Conservation (phyloP, 768 basidiomycete species). For the Candolleomyces aberdarensis region DNA sequence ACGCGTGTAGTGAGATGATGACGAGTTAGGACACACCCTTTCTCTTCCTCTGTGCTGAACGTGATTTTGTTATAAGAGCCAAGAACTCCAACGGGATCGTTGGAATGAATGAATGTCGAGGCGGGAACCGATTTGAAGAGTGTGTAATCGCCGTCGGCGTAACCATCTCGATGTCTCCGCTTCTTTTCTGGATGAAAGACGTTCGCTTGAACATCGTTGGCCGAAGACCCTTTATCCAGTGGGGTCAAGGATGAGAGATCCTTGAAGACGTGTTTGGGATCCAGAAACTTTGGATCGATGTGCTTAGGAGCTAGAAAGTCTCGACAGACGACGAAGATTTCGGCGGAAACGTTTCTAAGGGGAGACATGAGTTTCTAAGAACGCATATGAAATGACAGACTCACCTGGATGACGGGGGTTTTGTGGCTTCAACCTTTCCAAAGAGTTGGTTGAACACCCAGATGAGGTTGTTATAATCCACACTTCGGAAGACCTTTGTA, state of each 20-base stretch:
- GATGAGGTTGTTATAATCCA: slow-evolving; percentile 96
- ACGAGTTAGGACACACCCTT: slow-evolving; percentile 45
- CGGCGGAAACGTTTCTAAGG: slow-evolving; percentile 92
- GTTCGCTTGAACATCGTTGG: slow-evolving; percentile 75
- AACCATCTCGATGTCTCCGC: slow-evolving; percentile 88
- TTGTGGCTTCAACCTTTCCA: slow-evolving; percentile 95
- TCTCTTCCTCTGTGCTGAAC: slow-evolving; percentile 83
- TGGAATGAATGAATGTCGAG: slow-evolving; percentile 62
- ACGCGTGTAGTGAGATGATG: slow-evolving; percentile 2
- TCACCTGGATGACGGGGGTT: slow-evolving; percentile 94
- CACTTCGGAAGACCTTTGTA: slow-evolving; percentile 97
- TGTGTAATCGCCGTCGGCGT: slow-evolving; percentile 91
- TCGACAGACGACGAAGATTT: slow-evolving; percentile 98
- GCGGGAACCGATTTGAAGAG: slow-evolving; percentile 75
- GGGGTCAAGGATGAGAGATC: slow-evolving; percentile 55
- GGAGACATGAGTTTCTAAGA: slow-evolving; percentile 1
- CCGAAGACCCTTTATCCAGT: slow-evolving; percentile 50
- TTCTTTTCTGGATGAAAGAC: slow-evolving; percentile 99
- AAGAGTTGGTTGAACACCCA: slow-evolving; percentile 99
- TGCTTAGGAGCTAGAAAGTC: slow-evolving; percentile 92
- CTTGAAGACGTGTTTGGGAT: slow-evolving; percentile 97
- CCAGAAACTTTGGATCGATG: slow-evolving; percentile 97
- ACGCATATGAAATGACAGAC: slow-evolving; percentile 8
- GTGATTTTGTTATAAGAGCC: slow-evolving; percentile 75
- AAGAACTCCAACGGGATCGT: slow-evolving; percentile 76